Base-by-base conservation (phyloP, 495 filamentous ascomycete genomes). In the Rhypophila decipiens region DNA sequence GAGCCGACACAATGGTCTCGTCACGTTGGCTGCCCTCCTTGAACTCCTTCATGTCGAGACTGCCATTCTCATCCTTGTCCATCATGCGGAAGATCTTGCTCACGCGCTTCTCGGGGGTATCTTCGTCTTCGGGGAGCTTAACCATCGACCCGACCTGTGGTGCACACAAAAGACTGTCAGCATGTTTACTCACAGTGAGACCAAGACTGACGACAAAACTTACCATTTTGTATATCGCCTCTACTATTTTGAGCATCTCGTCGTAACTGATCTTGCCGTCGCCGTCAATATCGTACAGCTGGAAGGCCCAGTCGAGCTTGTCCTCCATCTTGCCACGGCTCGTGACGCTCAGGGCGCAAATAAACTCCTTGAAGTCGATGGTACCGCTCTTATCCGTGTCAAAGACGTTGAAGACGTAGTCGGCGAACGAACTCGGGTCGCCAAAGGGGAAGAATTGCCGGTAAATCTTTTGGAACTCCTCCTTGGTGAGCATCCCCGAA, bases 151-250 rank as follows among this genome's bases (percentile, higher is more conserved):
- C 93, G 54, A 97, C 90, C 90, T 96, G 58, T 13, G 7, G 27
- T 13, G 7, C 7, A 31, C 27, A 13, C 27, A 31, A 31, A 7
- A 7, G 13, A 31, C 7, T 13, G 13, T 31, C 15, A 24, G 38
- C 5, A 39, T 20, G 12, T 37, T 37, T 5, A 15, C 11, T 13
- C 27, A 31, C 27, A 31, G 7, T 7, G 27, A 31, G 7, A 31
- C 27, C 7, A 7, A 41, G n/a, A 19, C 37, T 36, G 42, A 63
- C 57, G 59, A 23, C 24, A 27, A 33, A 17, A 39, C 74, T 39
- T 69, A 98, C 93, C 93, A 98, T 97, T 73, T 98, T 98, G 71
- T 98, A 98, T 53, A 98, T 98, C 44, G 93, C 93, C 73, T 98
- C 91, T 19, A 98, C 93, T 61, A 98, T 98, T 58, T 86, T 83